phyloP scores from a whole-genome alignment of 2,329 filamentous ascomycete species.

The Stylonectria norvegica region DNA sequence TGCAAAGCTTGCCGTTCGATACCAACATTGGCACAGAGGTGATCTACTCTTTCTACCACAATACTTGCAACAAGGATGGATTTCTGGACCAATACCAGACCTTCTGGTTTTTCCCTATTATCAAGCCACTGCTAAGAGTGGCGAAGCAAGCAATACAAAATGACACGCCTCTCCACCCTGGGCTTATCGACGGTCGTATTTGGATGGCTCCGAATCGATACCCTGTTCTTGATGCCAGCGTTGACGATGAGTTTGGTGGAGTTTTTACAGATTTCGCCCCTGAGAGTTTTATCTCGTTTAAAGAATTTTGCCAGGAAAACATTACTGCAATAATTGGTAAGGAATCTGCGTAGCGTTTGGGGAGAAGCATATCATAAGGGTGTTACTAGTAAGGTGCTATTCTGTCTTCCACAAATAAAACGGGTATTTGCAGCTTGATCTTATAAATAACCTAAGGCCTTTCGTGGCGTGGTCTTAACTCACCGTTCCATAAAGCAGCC shows the following conservation, averaged over 20 bases:
- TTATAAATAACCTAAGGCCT: no score
- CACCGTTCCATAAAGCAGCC: no score
- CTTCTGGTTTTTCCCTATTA: conserved; percentile 20
- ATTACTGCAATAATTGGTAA: neutral
- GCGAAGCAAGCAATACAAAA: conserved; percentile 4
- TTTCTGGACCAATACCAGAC: conserved; percentile 19
- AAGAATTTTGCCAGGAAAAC: conserved; percentile 4
- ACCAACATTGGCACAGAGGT: conserved; percentile 22
- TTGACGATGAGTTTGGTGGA: conserved; percentile 12
- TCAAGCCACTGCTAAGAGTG: conserved; percentile 8
- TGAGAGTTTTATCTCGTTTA: conserved; percentile 2
- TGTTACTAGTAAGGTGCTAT: no score
- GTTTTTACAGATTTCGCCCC: conserved; percentile 7
- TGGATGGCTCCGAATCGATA: conserved; percentile 14
- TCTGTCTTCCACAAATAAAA: no score
- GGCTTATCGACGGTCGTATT: conserved; percentile 14
- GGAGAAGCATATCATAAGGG: no score
- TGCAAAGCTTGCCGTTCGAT: conserved; percentile 11
- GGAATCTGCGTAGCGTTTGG: neutral
- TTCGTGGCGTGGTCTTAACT: no score
- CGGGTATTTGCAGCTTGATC: no score
- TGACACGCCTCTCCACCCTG: conserved; percentile 5
- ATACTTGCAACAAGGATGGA: conserved; percentile 20
- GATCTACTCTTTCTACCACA: conserved; percentile 25
- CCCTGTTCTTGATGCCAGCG: neutral